Percentiles rank a stretch among this genome's conserved stretches.
These are phyloP conservation scores for Hanseniaspora meyeri DNA, from an alignment of 805 yeast genomes.

Conservation along the genomic window DNA sequence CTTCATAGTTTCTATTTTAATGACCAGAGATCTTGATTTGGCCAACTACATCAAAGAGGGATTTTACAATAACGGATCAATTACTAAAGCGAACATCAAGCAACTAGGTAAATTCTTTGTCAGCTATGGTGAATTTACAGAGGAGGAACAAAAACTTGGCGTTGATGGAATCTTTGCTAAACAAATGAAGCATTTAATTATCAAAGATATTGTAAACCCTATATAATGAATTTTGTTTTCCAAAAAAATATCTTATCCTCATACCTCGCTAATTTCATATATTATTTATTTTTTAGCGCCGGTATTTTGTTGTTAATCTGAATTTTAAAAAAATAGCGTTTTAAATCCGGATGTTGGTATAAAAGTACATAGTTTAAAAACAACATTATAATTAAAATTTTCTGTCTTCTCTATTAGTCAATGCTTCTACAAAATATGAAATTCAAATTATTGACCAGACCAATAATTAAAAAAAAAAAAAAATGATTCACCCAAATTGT, in stretches of 20 bases:
- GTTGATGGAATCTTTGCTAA: not conserved
- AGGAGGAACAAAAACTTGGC: not conserved
- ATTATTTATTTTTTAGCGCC: not conserved
- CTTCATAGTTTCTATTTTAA: not conserved
- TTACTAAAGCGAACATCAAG: not conserved
- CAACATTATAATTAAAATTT: too few species aligned
- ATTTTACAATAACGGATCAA: not conserved
- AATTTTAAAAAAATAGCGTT: not conserved
- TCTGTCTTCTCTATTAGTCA: too few species aligned
- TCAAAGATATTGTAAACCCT: not conserved
- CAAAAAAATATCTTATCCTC: too few species aligned
- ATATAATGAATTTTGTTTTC: not conserved
- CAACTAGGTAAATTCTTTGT: not conserved
- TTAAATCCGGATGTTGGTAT: not conserved
- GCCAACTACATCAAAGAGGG: conserved; percentile 11
- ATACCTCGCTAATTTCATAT: too few species aligned
- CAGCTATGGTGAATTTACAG: conserved; percentile 2
- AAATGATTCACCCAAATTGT: not conserved
- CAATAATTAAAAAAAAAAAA: not conserved
- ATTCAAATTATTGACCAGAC: too few species aligned
- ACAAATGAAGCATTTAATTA: not conserved
- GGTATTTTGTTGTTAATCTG: not conserved
- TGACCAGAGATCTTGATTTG: conserved; percentile 5
- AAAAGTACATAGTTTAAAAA: not conserved
- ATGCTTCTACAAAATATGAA: too few species aligned